Percentiles rank a stretch among this genome's conserved stretches.
Evolutionary conservation across 805 yeast genomes (phyloP).

Genomic region (Sugiyamaella mastotermitis): DNA sequence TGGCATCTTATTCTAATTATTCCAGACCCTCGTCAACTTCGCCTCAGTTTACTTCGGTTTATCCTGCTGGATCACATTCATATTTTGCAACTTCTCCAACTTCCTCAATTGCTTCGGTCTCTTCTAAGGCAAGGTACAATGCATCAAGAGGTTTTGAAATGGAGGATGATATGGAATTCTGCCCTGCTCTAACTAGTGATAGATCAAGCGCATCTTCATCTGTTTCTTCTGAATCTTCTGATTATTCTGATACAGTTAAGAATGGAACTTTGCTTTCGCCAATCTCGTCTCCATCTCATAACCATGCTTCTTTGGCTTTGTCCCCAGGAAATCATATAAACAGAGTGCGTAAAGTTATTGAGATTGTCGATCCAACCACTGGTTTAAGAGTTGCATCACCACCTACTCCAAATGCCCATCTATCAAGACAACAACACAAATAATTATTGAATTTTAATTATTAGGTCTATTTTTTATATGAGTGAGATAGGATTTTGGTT

Average conservation of each 20-base stretch:
- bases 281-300: slow-evolving; percentile 10
- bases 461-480: too few species aligned
- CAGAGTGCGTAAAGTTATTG: slow-evolving; percentile 33
- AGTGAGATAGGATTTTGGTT: not conserved
- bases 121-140: slow-evolving; percentile 37
- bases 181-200: slow-evolving; percentile 37
- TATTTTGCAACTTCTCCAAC: slow-evolving; percentile 1
- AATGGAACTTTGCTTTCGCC: slow-evolving; percentile 9
- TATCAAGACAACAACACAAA: slow-evolving; percentile 1
- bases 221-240: slow-evolving; percentile 8
- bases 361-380: slow-evolving; percentile 52
- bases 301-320: slow-evolving; percentile 8
- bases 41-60: slow-evolving; percentile 24
- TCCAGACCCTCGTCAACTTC: slow-evolving; percentile 27
- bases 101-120: too few species aligned
- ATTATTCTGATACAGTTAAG: not conserved
- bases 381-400: slow-evolving; percentile 30
- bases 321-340: slow-evolving; percentile 10
- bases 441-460: too few species aligned
- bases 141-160: slow-evolving; percentile 63
- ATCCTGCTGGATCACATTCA: slow-evolving; percentile 16
- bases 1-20: slow-evolving; percentile 5
- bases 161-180: slow-evolving; percentile 69
- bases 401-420: slow-evolving; percentile 13
- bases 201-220: slow-evolving; percentile 7